Percentiles rank a stretch among this genome's conserved stretches.
phyloP scores from a whole-genome alignment of 768 basidiomycete species.

The Pleurotus giganteus region DNA sequence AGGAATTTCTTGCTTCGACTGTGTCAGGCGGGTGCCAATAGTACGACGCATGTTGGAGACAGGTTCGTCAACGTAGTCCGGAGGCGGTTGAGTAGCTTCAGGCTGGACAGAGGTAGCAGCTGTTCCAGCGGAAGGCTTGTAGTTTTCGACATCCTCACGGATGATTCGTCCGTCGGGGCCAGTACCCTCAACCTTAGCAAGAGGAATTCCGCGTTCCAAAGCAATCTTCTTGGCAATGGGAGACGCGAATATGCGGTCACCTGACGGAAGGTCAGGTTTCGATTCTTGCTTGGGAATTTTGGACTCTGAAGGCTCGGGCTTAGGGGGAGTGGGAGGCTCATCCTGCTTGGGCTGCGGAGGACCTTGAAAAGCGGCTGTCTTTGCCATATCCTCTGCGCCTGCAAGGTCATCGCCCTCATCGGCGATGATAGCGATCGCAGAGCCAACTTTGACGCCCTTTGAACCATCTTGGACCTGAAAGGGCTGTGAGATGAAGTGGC shows the following conservation, averaged over 20 bases:
- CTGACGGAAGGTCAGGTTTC: slow-evolving; percentile 56
- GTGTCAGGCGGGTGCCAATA: slow-evolving; percentile 85
- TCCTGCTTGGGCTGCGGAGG: slow-evolving; percentile 33
- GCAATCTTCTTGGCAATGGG: slow-evolving; percentile 98
- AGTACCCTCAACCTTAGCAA: slow-evolving; percentile 86
- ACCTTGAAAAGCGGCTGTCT: slow-evolving; percentile 52
- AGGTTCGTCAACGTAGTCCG: slow-evolving; percentile 88
- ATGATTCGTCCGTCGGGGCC: slow-evolving; percentile 94
- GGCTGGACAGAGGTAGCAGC: slow-evolving; percentile 43
- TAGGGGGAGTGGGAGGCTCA: slow-evolving; percentile 34
- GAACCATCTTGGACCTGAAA: slow-evolving; percentile 75
- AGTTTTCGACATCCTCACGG: slow-evolving; percentile 92
- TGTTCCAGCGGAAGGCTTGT: slow-evolving; percentile 55
- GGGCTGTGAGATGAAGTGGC: neutral
- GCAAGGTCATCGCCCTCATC: slow-evolving; percentile 97
- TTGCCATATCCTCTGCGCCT: slow-evolving; percentile 70
- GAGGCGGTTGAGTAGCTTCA: slow-evolving; percentile 43
- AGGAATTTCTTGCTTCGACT: slow-evolving; percentile 93
- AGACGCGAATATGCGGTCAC: slow-evolving; percentile 89
- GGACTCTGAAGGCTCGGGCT: slow-evolving; percentile 30
- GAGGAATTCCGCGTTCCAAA: slow-evolving; percentile 87
- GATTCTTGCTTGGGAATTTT: slow-evolving; percentile 35
- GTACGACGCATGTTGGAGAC: slow-evolving; percentile 92
- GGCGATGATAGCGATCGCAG: slow-evolving; percentile 85
- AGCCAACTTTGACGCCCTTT: slow-evolving; percentile 86